phyloP scores from a whole-genome alignment of 1,284 basidiomycete species.

The Grifola frondosa region DNA sequence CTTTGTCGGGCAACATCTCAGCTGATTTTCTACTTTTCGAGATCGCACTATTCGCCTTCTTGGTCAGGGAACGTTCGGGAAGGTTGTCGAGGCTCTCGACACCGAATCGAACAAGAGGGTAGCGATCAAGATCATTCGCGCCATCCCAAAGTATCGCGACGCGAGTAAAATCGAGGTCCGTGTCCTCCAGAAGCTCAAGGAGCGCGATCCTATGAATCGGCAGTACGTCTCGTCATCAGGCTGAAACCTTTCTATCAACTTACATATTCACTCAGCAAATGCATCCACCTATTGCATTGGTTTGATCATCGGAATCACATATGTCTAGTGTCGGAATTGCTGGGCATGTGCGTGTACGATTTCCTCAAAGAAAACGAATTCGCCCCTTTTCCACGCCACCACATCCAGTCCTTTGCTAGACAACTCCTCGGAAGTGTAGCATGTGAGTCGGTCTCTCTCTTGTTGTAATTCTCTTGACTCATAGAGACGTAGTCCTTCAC shows the following conservation, averaged over 20 bases:
- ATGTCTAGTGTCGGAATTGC: conserved; percentile 94
- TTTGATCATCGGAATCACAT: conserved; percentile 99
- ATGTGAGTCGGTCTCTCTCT: conserved; percentile 74
- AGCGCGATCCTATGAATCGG: conserved; percentile 86
- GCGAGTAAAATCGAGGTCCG: conserved; percentile 98
- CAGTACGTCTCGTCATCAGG: conserved; percentile 59
- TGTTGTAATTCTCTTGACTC: not conserved
- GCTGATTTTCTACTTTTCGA: conserved; percentile 36
- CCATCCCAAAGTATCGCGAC: conserved; percentile 96
- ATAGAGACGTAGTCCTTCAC: conserved; percentile 76
- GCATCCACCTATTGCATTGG: conserved; percentile 92
- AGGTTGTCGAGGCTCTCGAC: conserved; percentile 95
- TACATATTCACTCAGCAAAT: conserved; percentile 69
- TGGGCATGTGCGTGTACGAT: conserved; percentile 98
- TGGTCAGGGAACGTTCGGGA: conserved; percentile 98
- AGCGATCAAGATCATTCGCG: conserved; percentile 98
- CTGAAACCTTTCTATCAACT: conserved; percentile 8
- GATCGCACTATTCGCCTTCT: conserved; percentile 89
- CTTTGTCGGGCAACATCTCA: conserved; percentile 5
- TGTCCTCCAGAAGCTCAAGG: conserved; percentile 89
- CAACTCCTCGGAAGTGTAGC: conserved; percentile 93
- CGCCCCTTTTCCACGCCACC: conserved; percentile 91
- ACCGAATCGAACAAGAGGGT: conserved; percentile 77
- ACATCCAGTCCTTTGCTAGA: conserved; percentile 95
- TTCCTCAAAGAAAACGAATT: conserved; percentile 99